A percentile compares a stretch with the other conserved stretches of the same genome.
These are phyloP conservation scores for Nicotiana sylvestris DNA, from an alignment of 257 asterid genomes.

Conservation along the genomic window DNA sequence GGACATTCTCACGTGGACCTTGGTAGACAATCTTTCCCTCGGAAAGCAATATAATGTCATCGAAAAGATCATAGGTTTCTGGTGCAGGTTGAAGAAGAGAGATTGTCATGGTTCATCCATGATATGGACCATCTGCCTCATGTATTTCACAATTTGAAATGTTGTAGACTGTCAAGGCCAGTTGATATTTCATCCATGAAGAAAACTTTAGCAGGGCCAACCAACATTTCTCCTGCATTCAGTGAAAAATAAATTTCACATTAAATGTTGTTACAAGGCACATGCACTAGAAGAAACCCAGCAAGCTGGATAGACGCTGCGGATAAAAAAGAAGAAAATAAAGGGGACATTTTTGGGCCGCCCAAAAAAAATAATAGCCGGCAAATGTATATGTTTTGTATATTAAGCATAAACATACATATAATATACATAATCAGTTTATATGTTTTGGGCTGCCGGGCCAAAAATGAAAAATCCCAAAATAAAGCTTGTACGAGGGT, in stretches of 20 bases:
- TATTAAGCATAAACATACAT: too few species aligned
- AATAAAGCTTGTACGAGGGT: neutral
- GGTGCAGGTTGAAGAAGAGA: conserved; percentile 98
- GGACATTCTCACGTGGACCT: conserved; percentile 85
- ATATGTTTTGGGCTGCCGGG: too few species aligned
- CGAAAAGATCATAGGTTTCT: conserved; percentile 85
- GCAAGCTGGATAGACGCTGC: neutral
- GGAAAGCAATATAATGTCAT: conserved; percentile 74
- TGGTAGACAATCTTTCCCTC: conserved; percentile 82
- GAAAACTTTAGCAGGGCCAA: conserved; percentile 92
- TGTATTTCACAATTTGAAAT: conserved; percentile 69
- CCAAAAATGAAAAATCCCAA: too few species aligned
- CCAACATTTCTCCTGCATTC: conserved; percentile 87
- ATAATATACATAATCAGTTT: too few species aligned
- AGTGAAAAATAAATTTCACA: neutral
- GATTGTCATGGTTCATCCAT: conserved; percentile 84
- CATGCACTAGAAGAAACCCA: neutral
- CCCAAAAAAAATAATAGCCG: too few species aligned
- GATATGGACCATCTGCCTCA: conserved; percentile 94
- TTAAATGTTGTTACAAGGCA: neutral
- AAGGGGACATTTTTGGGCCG: too few species aligned
- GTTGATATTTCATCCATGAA: conserved; percentile 99
- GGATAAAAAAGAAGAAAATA: neutral
- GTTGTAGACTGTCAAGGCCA: conserved; percentile 96
- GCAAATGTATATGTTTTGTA: too few species aligned